Conservation (phyloP, 768 basidiomycete genomes). For the Auricularia cornea region DNA sequence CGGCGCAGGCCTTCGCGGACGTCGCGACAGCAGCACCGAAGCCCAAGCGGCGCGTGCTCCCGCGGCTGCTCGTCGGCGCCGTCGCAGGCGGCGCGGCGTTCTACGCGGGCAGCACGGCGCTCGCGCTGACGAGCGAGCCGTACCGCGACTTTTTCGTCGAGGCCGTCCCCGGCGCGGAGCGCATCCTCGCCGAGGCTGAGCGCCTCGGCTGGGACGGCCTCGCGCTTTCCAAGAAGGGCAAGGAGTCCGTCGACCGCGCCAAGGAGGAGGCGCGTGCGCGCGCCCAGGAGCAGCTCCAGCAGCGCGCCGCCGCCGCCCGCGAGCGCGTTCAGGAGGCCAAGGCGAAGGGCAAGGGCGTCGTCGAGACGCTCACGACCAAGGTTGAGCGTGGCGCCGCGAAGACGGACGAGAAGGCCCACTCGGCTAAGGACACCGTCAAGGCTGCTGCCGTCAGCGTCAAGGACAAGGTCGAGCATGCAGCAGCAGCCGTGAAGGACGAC, state of each 20-base stretch:
- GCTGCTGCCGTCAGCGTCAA: background rate
- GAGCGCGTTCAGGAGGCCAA: conserved; percentile 30
- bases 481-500: conserved; percentile 1
- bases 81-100: conserved; percentile 62
- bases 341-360: conserved; percentile 35
- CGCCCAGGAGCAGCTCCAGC: conserved; percentile 43
- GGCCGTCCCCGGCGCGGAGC: conserved; percentile 67
- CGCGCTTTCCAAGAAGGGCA: conserved; percentile 11
- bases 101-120: conserved; percentile 74
- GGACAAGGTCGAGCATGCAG: background rate
- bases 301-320: conserved; percentile 39
- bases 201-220: conserved; percentile 61
- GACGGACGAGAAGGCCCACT: conserved; percentile 29
- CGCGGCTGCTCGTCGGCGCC: conserved; percentile 59
- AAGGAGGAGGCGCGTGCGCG: conserved; percentile 30
- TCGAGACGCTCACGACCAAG: conserved; percentile 41
- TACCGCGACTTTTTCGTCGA: conserved; percentile 86
- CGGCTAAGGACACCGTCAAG: background rate
- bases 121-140: conserved; percentile 63
- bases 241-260: conserved; percentile 16
- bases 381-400: conserved; percentile 31
- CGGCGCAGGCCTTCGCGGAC: background rate
- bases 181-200: conserved; percentile 77
- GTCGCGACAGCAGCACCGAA: conserved; percentile 25
- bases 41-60: conserved; percentile 48